phyloP scores from a whole-genome alignment of 345 rosid genomes.

The Kernera saxatilis region DNA sequence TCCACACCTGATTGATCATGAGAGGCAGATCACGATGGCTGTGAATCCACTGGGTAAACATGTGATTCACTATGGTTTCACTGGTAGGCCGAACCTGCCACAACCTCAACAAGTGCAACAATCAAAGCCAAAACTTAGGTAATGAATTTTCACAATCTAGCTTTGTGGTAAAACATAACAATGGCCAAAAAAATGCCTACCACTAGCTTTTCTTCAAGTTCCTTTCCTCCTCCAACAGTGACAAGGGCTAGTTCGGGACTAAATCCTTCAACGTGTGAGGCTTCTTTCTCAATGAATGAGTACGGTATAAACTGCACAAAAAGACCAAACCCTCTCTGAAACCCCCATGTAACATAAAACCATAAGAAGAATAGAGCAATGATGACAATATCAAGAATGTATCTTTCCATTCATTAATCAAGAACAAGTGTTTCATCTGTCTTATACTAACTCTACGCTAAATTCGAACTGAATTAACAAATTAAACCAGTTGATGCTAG shows the following conservation, averaged over 20 bases:
- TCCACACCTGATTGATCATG: slow-evolving; percentile 77
- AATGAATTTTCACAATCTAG: slow-evolving; percentile 26
- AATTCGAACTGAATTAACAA: neutral
- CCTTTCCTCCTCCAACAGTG: slow-evolving; percentile 88
- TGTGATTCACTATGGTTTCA: slow-evolving; percentile 92
- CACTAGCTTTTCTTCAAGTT: slow-evolving; percentile 97
- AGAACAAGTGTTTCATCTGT: neutral
- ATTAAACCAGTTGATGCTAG: neutral
- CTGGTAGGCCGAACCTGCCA: slow-evolving; percentile 98
- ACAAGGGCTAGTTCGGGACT: slow-evolving; percentile 91
- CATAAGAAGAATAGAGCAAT: slow-evolving; percentile 6
- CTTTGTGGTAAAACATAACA: neutral
- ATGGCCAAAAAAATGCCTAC: slow-evolving; percentile 33
- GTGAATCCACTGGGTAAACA: slow-evolving; percentile 97
- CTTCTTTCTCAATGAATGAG: slow-evolving; percentile 97
- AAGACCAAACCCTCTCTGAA: neutral
- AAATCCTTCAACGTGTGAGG: slow-evolving; percentile 92
- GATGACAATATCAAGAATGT: neutral
- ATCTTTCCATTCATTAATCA: neutral
- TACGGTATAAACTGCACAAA: slow-evolving; percentile 78
- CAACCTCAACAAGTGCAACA: slow-evolving; percentile 68
- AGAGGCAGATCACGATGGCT: slow-evolving; percentile 95
- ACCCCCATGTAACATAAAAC: neutral
- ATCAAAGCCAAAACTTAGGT: slow-evolving; percentile 68
- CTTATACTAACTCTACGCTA: neutral